Evolutionary conservation across 1,284 basidiomycete species (phyloP), one percentile per base, ranked within the genome.

Genomic region (Bondarzewia mesenterica): DNA sequence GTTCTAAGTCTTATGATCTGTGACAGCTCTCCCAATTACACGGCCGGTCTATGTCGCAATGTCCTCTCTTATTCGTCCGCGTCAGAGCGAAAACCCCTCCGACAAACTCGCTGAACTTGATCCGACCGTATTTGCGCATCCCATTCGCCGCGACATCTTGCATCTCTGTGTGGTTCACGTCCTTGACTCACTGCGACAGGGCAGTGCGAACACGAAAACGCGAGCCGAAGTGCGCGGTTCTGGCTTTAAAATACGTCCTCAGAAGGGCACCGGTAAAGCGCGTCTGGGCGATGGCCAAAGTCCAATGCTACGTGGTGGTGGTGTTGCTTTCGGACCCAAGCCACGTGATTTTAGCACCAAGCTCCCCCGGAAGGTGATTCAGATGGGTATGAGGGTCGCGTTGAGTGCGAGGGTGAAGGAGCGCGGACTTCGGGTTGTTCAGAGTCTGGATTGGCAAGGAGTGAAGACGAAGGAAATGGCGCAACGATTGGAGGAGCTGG

Each of bases 121-220:
- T 54, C 80, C 89, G 5, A 76, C 80, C 25, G 82, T 99, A 22
- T 99, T 99, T 66, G 75, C 79, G 56, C 83, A 90, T 54, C 88
- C 89, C 26, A 81, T 95, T 39, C 87, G 95, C 45, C 79, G 83
- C 18, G 93, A 98, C 63, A 89, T 99, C 52, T 80, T 99, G 8
- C 95, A 99, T 66, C 78, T 92, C 48, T 95, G 93, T 59, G 86
- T 93, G 36, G 82, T 90, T 7, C 92, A 96, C 63, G 82, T 96
- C 64, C 83, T 89, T 25, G 91, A 96, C 58, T 80, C 82, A 6
- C 76, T 93, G 38, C 87, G 95, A 27, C 85, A 91, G 66, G 94
- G 93, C 40, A 85, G 86, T n/a, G 91, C 89, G 5, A 84, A 74
- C 56, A 97, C 93, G 23, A 97, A 97, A 70, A 92, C 86, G 32